Percentiles rank a stretch among this genome's conserved stretches.
Conservation (phyloP, 1,139 yeast genomes). For the Casaregolazyma lundiana region DNA sequence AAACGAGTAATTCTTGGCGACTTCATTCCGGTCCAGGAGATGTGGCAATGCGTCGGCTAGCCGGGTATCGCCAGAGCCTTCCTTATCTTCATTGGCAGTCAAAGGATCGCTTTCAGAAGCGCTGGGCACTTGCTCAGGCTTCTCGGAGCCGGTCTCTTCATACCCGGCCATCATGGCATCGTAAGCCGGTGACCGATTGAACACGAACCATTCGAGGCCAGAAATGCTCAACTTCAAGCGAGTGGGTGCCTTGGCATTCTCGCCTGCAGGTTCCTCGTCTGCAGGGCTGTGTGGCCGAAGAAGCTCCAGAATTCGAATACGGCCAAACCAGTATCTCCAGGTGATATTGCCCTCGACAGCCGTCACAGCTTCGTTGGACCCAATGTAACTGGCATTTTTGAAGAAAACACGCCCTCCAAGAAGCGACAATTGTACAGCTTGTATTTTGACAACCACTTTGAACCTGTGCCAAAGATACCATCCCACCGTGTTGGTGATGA, state of each 20-base stretch:
- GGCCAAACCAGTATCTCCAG: slow-evolving; percentile 84
- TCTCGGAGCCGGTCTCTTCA: background rate
- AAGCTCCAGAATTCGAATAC: slow-evolving; percentile 27
- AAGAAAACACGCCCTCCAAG: slow-evolving; percentile 80
- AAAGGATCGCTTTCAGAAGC: background rate
- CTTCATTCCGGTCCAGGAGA: background rate
- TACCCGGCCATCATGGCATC: slow-evolving; percentile 50
- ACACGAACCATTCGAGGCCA: slow-evolving; percentile 78
- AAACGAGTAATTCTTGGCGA: slow-evolving; percentile 20
- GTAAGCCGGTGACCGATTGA: slow-evolving; percentile 74
- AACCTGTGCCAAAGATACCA: slow-evolving; percentile 59
- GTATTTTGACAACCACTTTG: slow-evolving; percentile 57
- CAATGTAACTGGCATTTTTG: slow-evolving; percentile 66
- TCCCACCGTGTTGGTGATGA: slow-evolving; percentile 48
- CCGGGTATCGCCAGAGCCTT: background rate
- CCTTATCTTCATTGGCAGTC: background rate
- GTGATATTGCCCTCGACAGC: slow-evolving; percentile 69
- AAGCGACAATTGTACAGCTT: slow-evolving; percentile 68
- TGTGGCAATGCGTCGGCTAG: background rate
- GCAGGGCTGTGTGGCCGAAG: slow-evolving; percentile 6
- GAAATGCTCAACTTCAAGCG: slow-evolving; percentile 57
- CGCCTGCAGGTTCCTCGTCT: slow-evolving; percentile 18
- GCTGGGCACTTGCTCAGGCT: background rate
- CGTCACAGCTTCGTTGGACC: slow-evolving; percentile 65
- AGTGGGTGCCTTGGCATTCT: slow-evolving; percentile 51